Evolutionary conservation across 176 grass and related monocot genomes (phyloP).

Genomic region (Calamus simplicifolius): DNA sequence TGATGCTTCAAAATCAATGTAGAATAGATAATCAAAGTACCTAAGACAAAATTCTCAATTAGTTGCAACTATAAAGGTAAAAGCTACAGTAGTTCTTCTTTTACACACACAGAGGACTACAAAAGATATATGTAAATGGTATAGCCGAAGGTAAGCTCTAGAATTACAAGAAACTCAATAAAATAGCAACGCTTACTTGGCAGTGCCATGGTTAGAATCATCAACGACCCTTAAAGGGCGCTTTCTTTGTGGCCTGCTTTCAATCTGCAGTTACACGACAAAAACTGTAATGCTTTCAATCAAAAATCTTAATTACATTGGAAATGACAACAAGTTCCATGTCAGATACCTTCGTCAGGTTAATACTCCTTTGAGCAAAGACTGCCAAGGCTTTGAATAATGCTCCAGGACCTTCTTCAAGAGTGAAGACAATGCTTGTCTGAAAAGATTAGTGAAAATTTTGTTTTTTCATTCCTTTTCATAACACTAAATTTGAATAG

Average conservation of each 20-base stretch:
- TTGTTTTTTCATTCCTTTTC: neutral
- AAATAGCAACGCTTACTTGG: slow-evolving; percentile 26
- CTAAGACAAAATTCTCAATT: slow-evolving; percentile 14
- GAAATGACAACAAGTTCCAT: too few relatives aligned
- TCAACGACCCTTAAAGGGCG: slow-evolving; percentile 44
- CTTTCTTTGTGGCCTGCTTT: slow-evolving; percentile 42
- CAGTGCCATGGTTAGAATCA: slow-evolving; percentile 33
- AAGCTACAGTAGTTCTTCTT: neutral
- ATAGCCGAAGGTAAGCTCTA: neutral
- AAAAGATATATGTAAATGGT: too few relatives aligned
- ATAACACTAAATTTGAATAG: neutral
- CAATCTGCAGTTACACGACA: slow-evolving; percentile 32
- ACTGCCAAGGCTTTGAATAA: slow-evolving; percentile 44
- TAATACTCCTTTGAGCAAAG: slow-evolving; percentile 49
- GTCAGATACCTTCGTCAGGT: slow-evolving; percentile 40
- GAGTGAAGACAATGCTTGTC: slow-evolving; percentile 53
- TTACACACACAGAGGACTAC: too few relatives aligned
- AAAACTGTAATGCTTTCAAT: neutral
- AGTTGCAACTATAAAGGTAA: neutral
- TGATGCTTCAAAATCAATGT: slow-evolving; percentile 56
- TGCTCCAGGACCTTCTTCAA: slow-evolving; percentile 41
- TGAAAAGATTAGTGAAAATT: slow-evolving; percentile 7
- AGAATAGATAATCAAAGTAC: slow-evolving; percentile 65
- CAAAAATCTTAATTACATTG: neutral
- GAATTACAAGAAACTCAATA: slow-evolving; percentile 4